These are phyloP conservation scores for Dictyostelium purpureum DNA, from an alignment of 78 protist species.

Conservation along the genomic window DNA sequence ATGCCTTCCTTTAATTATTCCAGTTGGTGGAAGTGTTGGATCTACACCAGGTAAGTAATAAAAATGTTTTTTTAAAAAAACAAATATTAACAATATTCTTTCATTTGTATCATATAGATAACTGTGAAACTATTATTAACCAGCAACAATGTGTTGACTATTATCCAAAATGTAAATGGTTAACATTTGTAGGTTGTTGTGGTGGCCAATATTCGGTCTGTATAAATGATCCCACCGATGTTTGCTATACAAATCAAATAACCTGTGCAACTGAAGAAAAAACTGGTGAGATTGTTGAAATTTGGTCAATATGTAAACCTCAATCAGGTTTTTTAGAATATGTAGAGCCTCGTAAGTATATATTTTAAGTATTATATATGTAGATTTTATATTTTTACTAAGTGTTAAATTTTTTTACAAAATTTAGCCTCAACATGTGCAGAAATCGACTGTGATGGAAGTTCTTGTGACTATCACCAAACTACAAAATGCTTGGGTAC, in stretches of 20 bases:
- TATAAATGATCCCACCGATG: background rate
- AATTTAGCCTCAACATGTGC: background rate
- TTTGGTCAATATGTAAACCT: constrained; percentile 13
- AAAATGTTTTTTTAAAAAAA: too few species aligned
- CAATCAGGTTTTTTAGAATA: background rate
- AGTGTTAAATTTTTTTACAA: background rate
- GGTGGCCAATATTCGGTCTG: background rate
- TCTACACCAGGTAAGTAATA: too few species aligned
- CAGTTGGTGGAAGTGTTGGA: too few species aligned
- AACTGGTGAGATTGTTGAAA: background rate
- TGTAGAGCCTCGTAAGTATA: background rate
- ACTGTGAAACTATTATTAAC: background rate
- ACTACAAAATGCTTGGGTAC: background rate
- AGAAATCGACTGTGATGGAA: background rate
- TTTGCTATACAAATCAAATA: background rate
- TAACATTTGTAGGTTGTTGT: background rate
- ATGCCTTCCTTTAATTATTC: too few species aligned
- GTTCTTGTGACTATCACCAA: background rate
- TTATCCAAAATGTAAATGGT: constrained; percentile 7
- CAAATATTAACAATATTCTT: too few species aligned
- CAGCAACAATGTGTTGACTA: background rate
- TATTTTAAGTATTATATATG: background rate
- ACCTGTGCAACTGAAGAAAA: background rate
- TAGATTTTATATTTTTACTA: background rate
- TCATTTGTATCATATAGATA: background rate